Evolutionary conservation across 2,329 filamentous ascomycete species (phyloP), one percentile per base, ranked within the genome.

Genomic region (Neoscytalidium dimidiatum): DNA sequence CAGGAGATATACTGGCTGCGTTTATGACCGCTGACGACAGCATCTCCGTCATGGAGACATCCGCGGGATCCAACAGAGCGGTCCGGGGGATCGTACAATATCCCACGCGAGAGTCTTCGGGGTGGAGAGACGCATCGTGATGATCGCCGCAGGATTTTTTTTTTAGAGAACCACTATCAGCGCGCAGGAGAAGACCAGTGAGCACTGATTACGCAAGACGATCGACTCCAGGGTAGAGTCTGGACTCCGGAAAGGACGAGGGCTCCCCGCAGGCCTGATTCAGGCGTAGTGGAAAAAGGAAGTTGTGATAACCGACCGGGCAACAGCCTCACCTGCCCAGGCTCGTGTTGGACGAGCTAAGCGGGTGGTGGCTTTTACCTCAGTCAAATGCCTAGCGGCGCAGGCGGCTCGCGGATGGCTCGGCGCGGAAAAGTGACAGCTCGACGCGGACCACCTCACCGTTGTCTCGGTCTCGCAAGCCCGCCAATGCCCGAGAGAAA

Each of bases 201-300:
- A 29, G 38, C 26, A 33, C 56, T 60, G 56, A 60, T 60, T 60
- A 60, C 56, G 56, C 56, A 60, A 60, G 56, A 60, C 17, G 56
- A 60, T 60, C 56, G 56, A 28, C 56, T 46, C 56, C 29, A 46
- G 56, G 56, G 26, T 60, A n/a, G 56, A 60, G 56, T 60, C 56
- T 46, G 28, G 56, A 60, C 56, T 60, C 56, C 38, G 41, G 41
- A 19, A 33, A 43, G 35, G 28, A 21, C 28, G 56, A 19, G 26
- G 56, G 41, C 38, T 60, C 56, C 56, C 56, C 56, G 41, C 56
- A 33, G 28, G 56, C 14, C 56, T 60, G 56, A 46, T 33, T 60
- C 56, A 60, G 56, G 35, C n/a, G 56, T 46, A 21, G 56, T 13
- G 35, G 41, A 33, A 60, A 46, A 33, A 46, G 56, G 13, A 48